phyloP scores from a whole-genome alignment of 78 protist species.

The Protostelium mycophagum region DNA sequence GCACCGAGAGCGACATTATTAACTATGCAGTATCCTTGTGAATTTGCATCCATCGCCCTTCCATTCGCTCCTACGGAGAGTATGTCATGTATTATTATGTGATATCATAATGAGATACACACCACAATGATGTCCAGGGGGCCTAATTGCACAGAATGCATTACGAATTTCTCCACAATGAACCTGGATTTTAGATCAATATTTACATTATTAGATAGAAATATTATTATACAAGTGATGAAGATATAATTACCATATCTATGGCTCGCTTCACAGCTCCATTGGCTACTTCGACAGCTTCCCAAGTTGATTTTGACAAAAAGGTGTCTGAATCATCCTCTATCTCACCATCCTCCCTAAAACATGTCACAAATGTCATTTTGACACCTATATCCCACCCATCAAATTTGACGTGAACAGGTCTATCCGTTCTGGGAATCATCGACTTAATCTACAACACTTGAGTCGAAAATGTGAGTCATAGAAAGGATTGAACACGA shows the following conservation, averaged over 20 bases:
- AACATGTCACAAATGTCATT: too few relatives aligned
- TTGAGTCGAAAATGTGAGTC: slow-evolving; percentile 34
- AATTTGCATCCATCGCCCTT: slow-evolving; percentile 38
- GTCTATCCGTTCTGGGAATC: slow-evolving; percentile 45
- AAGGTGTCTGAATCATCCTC: not conserved
- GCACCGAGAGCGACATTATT: slow-evolving; percentile 81
- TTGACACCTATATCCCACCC: too few relatives aligned
- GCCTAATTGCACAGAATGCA: slow-evolving; percentile 73
- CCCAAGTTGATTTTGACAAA: slow-evolving; percentile 1
- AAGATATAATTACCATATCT: slow-evolving; percentile 28
- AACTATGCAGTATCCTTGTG: slow-evolving; percentile 79
- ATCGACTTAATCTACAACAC: slow-evolving; percentile 48
- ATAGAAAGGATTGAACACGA: slow-evolving; percentile 14
- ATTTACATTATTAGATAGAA: too few relatives aligned
- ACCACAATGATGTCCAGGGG: slow-evolving; percentile 82
- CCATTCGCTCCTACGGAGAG: too few relatives aligned
- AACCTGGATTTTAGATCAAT: too few relatives aligned
- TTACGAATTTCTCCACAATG: not conserved
- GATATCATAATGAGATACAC: too few relatives aligned
- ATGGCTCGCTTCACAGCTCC: slow-evolving; percentile 69
- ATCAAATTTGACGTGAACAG: slow-evolving; percentile 27
- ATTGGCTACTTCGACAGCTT: slow-evolving; percentile 52
- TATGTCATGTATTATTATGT: too few relatives aligned
- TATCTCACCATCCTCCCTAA: not conserved
- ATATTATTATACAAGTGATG: too few relatives aligned